These are phyloP conservation scores for Colletotrichum aenigma DNA, from an alignment of 2,329 filamentous ascomycete species.

Conservation along the genomic window DNA sequence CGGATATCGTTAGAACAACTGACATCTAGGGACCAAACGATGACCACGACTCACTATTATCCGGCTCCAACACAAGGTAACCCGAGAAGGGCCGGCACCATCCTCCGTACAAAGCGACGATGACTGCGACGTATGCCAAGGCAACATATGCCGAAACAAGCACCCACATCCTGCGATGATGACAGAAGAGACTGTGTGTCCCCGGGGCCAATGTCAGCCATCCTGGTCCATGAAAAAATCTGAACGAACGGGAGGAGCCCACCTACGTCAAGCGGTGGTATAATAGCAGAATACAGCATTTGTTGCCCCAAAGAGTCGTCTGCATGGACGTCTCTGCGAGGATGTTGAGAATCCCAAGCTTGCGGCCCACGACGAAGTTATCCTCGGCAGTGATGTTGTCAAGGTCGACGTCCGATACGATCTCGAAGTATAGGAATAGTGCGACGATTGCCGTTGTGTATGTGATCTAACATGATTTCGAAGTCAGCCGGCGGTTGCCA, in stretches of 20 bases:
- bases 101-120: conserved; percentile 10
- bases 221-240: not conserved
- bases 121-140: conserved; percentile 3
- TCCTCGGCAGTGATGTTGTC: not conserved
- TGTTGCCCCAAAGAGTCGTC: conserved; percentile 18
- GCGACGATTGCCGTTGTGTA: not conserved
- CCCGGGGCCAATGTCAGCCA: not conserved
- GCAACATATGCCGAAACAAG: not conserved
- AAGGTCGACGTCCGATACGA: not conserved
- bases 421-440: conserved; percentile 1
- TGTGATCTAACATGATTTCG: not conserved
- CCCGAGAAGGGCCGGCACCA: conserved; percentile 16
- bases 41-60: not conserved
- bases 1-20: not conserved
- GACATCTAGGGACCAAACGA: too few species aligned
- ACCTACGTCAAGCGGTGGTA: conserved; percentile 11
- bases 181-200: not conserved
- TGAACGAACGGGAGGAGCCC: not conserved
- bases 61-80: conserved; percentile 3
- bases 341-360: conserved; percentile 7
- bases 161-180: conserved; percentile 1
- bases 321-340: conserved; percentile 11
- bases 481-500: not conserved
- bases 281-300: conserved; percentile 10
- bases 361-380: not conserved